Conservation (phyloP, 2,329 filamentous ascomycete genomes). For the Colletotrichum sp. region DNA sequence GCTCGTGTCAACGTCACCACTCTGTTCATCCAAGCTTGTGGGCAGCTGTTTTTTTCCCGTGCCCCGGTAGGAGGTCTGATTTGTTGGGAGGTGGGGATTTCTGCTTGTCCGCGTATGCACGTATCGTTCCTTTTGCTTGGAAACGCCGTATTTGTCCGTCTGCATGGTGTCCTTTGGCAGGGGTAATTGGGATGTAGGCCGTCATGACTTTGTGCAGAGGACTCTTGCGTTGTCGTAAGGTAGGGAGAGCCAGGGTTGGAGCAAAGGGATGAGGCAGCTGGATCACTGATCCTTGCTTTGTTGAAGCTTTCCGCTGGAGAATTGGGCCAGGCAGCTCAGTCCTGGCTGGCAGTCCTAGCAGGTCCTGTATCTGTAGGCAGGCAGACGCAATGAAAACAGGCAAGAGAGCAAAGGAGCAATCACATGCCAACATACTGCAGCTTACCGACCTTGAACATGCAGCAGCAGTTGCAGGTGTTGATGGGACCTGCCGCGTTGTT, state of each 20-base stretch:
- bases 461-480: neutral
- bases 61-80: neutral
- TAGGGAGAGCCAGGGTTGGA: neutral
- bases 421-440: slow-evolving; percentile 9
- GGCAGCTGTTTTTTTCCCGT: neutral
- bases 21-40: slow-evolving; percentile 7
- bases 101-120: neutral
- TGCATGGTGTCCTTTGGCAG: slow-evolving; percentile 1
- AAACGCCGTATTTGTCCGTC: neutral
- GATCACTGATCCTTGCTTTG: slow-evolving; percentile 15
- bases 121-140: neutral
- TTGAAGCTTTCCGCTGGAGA: neutral
- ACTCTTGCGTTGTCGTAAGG: slow-evolving; percentile 1
- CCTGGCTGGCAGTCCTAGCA: neutral
- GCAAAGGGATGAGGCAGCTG: neutral
- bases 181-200: slow-evolving; percentile 1
- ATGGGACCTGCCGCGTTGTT: neutral
- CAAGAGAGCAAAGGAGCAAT: neutral
- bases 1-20: slow-evolving; percentile 17
- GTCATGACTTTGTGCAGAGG: slow-evolving; percentile 16
- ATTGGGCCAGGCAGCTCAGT: neutral
- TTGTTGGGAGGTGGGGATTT: neutral
- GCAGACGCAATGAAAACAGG: neutral
- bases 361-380: neutral
- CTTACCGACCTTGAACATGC: slow-evolving; percentile 3